Evolutionary conservation across 257 asterid genomes (phyloP), one percentile per base, ranked within the genome.

Genomic region (Coffea eugenioides): DNA sequence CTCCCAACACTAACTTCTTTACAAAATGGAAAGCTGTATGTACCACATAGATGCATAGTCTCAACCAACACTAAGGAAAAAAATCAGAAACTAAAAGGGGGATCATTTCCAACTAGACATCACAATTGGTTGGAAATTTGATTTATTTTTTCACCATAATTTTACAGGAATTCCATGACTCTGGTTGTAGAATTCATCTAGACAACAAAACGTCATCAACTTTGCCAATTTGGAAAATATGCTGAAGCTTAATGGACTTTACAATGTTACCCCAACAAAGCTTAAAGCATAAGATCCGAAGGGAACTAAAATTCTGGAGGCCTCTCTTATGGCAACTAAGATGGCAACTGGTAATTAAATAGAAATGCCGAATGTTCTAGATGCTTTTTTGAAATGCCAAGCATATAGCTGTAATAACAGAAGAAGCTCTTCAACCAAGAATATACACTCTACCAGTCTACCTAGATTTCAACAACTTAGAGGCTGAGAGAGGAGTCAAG

Each of bases 321-420:
- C 54, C 54, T 54, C 69, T 27, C 20, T 20, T 8, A 36, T 56
- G 45, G 43, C 20, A 25, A 46, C 21, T 0, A 46, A 45, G 52
- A 43, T 43, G 34, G 75, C 75, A 46, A 71, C 59, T 23, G 27
- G 7, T 23, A 25, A 23, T 11, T 71, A 7, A n/a, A 9, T 9
- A 15, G 6, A 27, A 70, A 21, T 3, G 36, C 23, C 7, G 51
- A 21, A 71, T 10, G 59, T 6, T 8, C 20, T 16, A 69, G 20
- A 39, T 16, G 73, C 43, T n/a, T 23, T 71, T 45, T 36, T 71
- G 59, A 71, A 71, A 23, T 71, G 41, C 75, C 75, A 71, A 46
- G 36, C 54, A 9, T 45, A 46, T 2, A 56, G 69, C 43, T 36
- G 23, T 39, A 12, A 25, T 20, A 34, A 74, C 27, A 74, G 69